phyloP scores from a whole-genome alignment of 345 rosid species.

The Bretschneidera sinensis region DNA sequence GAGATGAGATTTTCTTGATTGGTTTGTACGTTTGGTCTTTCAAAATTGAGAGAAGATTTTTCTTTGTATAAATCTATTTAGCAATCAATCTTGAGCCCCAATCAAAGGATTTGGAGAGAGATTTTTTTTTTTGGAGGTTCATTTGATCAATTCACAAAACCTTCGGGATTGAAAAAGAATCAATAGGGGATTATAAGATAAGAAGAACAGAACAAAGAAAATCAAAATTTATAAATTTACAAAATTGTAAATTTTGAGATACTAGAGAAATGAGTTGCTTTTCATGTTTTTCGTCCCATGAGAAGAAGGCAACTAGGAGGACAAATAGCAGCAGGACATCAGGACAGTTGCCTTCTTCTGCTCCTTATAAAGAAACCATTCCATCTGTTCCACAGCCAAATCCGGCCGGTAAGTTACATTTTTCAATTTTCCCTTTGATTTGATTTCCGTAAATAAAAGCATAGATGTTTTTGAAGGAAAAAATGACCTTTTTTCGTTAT shows the following conservation, averaged over 20 bases:
- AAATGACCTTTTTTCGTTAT: too few relatives aligned
- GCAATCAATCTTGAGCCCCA: too few relatives aligned
- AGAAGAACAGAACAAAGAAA: neutral
- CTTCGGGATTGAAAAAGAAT: neutral
- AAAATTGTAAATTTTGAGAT: neutral
- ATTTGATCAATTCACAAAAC: neutral
- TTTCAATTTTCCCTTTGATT: neutral
- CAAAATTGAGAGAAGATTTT: too few relatives aligned
- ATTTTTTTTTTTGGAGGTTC: neutral
- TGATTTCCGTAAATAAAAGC: too few relatives aligned
- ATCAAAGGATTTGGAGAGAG: too few relatives aligned
- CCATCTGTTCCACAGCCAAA: constrained; percentile 3
- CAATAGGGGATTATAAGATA: neutral
- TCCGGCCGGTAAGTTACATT: constrained; percentile 21
- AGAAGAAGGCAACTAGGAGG: constrained; percentile 33
- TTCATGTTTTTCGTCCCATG: constrained; percentile 65
- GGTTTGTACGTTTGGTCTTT: too few relatives aligned
- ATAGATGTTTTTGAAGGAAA: too few relatives aligned
- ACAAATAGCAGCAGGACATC: constrained; percentile 23
- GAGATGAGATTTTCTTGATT: too few relatives aligned
- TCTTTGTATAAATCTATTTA: too few relatives aligned
- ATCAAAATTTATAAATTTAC: neutral
- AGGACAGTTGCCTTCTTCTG: constrained; percentile 15
- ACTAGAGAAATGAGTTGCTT: constrained; percentile 63
- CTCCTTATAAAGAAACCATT: constrained; percentile 9